Percentiles rank a stretch among this genome's conserved stretches.
Evolutionary conservation across 2,329 filamentous ascomycete species (phyloP).

Genomic region (Cladosporium sp.): DNA sequence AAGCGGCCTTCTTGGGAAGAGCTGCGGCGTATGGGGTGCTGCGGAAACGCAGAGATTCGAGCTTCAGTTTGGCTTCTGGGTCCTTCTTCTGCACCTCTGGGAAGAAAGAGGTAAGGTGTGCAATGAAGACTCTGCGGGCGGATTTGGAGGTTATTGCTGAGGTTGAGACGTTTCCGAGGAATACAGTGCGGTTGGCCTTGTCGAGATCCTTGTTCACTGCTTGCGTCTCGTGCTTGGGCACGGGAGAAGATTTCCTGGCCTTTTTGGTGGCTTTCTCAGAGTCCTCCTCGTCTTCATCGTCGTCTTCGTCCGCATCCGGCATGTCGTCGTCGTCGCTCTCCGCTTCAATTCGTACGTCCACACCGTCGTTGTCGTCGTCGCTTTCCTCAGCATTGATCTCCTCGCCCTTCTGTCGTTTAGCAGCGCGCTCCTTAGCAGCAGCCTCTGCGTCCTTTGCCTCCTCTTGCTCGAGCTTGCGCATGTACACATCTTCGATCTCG

Average conservation of each 20-base stretch:
- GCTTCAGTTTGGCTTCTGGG: conserved; percentile 51
- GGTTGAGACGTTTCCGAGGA: conserved; percentile 84
- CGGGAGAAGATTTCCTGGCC: conserved; percentile 49
- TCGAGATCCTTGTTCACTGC: conserved; percentile 60
- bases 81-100: conserved; percentile 41
- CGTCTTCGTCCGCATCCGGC: conserved; percentile 24
- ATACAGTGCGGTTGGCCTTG: conserved; percentile 85
- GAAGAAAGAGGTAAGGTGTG: conserved; percentile 75
- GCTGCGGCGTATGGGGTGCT: conserved; percentile 80
- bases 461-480: conserved; percentile 42
- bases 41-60: conserved; percentile 91
- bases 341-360: conserved; percentile 12
- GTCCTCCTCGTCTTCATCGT: conserved; percentile 38
- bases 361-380: conserved; percentile 22
- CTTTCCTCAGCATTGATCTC: conserved; percentile 21
- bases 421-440: conserved; percentile 25
- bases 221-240: conserved; percentile 50
- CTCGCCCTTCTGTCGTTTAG: conserved; percentile 28
- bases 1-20: conserved; percentile 91
- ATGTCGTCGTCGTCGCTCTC: conserved; percentile 27
- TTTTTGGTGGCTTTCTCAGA: background rate
- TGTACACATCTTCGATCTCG: conserved; percentile 40
- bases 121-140: conserved; percentile 71
- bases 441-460: conserved; percentile 32
- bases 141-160: conserved; percentile 77